phyloP scores from a whole-genome alignment of 345 rosid genomes.

The Brassica juncea region DNA sequence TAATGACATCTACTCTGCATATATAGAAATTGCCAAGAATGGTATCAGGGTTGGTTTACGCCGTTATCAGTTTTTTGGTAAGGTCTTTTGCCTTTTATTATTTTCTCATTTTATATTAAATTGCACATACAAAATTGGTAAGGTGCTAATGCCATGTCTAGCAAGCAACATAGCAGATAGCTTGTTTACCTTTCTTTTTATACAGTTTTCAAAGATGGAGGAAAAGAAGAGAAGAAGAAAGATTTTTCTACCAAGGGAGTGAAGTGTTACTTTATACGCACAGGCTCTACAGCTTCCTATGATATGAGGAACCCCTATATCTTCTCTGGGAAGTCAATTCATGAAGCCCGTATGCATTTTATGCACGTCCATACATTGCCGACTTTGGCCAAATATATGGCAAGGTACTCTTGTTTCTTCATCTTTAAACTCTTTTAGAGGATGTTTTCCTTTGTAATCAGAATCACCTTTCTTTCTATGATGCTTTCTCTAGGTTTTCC shows the following conservation, averaged over 20 bases:
- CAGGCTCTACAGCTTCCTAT: conserved; percentile 48
- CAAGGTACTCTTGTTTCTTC: conserved; percentile 47
- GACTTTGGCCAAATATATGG: conserved; percentile 62
- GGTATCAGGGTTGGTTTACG: conserved; percentile 71
- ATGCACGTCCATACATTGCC: conserved; percentile 66
- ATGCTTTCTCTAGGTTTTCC: conserved; percentile 53
- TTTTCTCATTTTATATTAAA: not conserved
- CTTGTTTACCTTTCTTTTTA: conserved; percentile 10
- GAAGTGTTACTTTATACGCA: conserved; percentile 65
- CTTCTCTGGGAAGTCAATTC: conserved; percentile 52
- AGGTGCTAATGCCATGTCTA: too few relatives aligned
- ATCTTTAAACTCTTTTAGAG: not conserved
- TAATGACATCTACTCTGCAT: conserved; percentile 16
- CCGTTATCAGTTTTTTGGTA: conserved; percentile 70
- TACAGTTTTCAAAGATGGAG: conserved; percentile 85
- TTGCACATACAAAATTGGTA: not conserved
- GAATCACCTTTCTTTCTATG: conserved; percentile 16
- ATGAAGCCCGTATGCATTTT: conserved; percentile 69
- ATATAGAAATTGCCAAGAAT: conserved; percentile 45
- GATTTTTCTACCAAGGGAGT: conserved; percentile 53
- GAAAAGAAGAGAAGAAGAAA: conserved; percentile 69
- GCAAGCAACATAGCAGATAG: too few relatives aligned
- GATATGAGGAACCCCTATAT: conserved; percentile 42
- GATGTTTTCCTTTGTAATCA: not conserved
- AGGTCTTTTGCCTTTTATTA: conserved; percentile 13